Conservation (phyloP, 345 rosid species). For the Aegle marmelos region DNA sequence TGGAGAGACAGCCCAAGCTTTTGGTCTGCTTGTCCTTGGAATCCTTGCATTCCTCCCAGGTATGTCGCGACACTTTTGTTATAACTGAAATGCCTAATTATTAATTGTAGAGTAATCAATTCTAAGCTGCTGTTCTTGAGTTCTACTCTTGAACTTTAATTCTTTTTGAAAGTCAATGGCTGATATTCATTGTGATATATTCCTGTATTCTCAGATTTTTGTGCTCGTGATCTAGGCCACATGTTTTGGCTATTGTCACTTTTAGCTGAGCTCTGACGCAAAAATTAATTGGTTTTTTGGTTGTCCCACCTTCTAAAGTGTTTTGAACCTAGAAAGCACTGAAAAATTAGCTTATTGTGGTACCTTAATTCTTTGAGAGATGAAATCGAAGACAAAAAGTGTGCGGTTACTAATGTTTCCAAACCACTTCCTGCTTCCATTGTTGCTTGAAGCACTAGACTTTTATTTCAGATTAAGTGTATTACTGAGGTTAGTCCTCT, state of each 20-base stretch:
- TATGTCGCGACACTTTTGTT: conserved; percentile 12
- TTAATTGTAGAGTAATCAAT: background rate
- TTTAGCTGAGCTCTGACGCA: background rate
- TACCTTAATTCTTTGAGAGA: background rate
- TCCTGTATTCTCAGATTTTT: background rate
- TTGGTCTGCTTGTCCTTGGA: conserved; percentile 77
- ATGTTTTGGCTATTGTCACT: background rate
- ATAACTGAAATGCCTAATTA: background rate
- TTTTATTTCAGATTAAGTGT: background rate
- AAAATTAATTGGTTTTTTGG: background rate
- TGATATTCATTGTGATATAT: background rate
- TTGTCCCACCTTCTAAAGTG: background rate
- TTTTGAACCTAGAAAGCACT: background rate
- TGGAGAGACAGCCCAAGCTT: conserved; percentile 75
- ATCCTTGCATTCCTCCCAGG: conserved; percentile 85
- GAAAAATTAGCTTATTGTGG: background rate
- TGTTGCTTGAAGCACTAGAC: background rate
- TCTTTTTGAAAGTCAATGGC: background rate
- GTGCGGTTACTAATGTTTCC: background rate
- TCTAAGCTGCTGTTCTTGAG: background rate
- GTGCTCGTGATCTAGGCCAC: background rate
- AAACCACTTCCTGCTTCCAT: background rate
- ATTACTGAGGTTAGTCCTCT: background rate
- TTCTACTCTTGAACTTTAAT: background rate
- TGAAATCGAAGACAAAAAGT: background rate